Evolutionary conservation across 768 basidiomycete genomes (phyloP).

Genomic region (Kwoniella mangroviensis): DNA sequence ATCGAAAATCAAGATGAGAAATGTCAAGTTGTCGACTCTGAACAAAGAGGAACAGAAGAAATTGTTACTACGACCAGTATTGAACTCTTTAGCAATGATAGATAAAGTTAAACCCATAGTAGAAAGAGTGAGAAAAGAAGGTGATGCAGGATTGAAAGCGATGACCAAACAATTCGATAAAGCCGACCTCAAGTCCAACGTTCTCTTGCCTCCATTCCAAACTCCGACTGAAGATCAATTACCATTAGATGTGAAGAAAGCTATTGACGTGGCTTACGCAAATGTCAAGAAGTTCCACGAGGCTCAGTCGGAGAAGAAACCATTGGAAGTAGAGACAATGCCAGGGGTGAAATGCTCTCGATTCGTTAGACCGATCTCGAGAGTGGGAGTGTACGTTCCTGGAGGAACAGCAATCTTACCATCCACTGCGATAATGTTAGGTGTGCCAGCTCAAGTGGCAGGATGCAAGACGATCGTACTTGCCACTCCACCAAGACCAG

Average conservation of each 20-base stretch:
- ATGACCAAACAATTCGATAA: conserved; percentile 94
- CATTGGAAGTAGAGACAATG: conserved; percentile 91
- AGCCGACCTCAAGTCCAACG: conserved; percentile 69
- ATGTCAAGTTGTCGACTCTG: conserved; percentile 64
- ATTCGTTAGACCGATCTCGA: conserved; percentile 90
- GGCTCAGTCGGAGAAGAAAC: conserved; percentile 74
- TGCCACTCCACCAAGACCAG: conserved; percentile 91
- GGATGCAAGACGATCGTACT: conserved; percentile 89
- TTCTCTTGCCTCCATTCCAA: conserved; percentile 79
- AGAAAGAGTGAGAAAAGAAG: conserved; percentile 76
- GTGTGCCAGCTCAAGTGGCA: conserved; percentile 95
- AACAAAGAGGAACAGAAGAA: conserved; percentile 64
- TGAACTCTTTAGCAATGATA: conserved; percentile 85
- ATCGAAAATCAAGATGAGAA: conserved; percentile 73
- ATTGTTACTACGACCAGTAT: conserved; percentile 84
- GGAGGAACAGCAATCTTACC: conserved; percentile 96
- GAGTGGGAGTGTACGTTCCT: conserved; percentile 95
- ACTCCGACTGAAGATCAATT: conserved; percentile 62
- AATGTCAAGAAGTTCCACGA: conserved; percentile 92
- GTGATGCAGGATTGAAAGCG: conserved; percentile 83
- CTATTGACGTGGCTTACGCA: conserved; percentile 86
- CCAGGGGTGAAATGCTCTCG: conserved; percentile 95
- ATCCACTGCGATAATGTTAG: conserved; percentile 96
- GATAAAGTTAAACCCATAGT: conserved; percentile 92
- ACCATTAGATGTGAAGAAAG: conserved; percentile 66